Evolutionary conservation across 148 eudicot genomes (phyloP).

Genomic region (Linanthus parryae): DNA sequence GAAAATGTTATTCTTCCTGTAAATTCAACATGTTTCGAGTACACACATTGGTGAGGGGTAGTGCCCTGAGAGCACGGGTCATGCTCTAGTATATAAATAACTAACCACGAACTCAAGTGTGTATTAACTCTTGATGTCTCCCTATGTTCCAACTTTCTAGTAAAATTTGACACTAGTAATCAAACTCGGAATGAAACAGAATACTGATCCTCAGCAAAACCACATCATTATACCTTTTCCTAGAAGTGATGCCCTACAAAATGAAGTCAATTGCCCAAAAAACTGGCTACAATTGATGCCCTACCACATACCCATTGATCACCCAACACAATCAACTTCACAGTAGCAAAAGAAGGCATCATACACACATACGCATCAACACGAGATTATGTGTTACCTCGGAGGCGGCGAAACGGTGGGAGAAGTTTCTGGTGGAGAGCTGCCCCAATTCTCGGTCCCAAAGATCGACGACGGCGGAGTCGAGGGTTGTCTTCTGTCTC

Average conservation of each 20-base stretch:
- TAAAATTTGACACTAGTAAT: too few species aligned
- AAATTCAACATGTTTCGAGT: too few species aligned
- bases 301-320: neutral
- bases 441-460: conserved; percentile 69
- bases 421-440: conserved; percentile 57
- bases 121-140: too few species aligned
- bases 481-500: conserved; percentile 26
- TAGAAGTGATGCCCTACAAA: neutral
- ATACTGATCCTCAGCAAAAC: neutral
- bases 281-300: neutral
- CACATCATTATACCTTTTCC: neutral
- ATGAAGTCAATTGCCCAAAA: neutral
- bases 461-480: conserved; percentile 51
- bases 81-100: too few species aligned
- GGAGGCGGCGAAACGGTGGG: conserved; percentile 68
- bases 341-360: neutral
- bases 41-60: too few species aligned
- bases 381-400: conserved; percentile 34
- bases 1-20: too few species aligned
- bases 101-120: too few species aligned
- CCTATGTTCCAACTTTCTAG: too few species aligned
- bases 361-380: neutral
- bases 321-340: neutral
- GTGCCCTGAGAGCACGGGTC: too few species aligned
- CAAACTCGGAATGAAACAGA: too few species aligned